phyloP scores from a whole-genome alignment of 2,329 filamentous ascomycete species.

The Trichoderma sp. region DNA sequence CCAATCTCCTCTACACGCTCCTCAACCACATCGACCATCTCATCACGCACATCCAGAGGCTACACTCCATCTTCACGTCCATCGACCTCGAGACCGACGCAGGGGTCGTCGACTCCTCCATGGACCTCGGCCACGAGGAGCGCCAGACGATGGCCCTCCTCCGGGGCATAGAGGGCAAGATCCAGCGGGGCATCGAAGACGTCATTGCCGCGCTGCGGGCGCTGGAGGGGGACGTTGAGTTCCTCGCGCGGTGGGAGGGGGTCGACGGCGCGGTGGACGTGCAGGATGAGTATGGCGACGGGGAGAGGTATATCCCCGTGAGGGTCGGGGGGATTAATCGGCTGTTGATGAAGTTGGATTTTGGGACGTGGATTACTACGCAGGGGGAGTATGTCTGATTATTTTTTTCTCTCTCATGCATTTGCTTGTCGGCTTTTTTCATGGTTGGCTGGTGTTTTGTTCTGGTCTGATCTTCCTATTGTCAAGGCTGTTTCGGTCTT shows the following conservation, averaged over 20 bases:
- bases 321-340: conserved; percentile 80
- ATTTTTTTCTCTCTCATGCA: too few relatives aligned
- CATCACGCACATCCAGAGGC: conserved; percentile 72
- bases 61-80: conserved; percentile 75
- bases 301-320: conserved; percentile 62
- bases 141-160: conserved; percentile 66
- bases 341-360: conserved; percentile 88
- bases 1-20: conserved; percentile 65
- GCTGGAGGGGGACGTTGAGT: conserved; percentile 49
- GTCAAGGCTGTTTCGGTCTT: not conserved
- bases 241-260: conserved; percentile 50
- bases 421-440: too few relatives aligned
- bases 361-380: conserved; percentile 59
- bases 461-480: too few relatives aligned
- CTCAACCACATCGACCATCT: conserved; percentile 79
- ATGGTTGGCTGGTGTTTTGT: not conserved
- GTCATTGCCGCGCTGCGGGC: conserved; percentile 60
- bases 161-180: conserved; percentile 60
- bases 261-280: conserved; percentile 25
- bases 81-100: conserved; percentile 81
- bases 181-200: conserved; percentile 68
- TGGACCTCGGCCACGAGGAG: conserved; percentile 74
- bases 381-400: conserved; percentile 31
- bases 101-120: conserved; percentile 75
- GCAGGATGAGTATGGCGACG: conserved; percentile 26